Percentiles rank a stretch among this genome's conserved stretches.
phyloP scores from a whole-genome alignment of 495 filamentous ascomycete genomes.

The Friedmanniomyces simplex region DNA sequence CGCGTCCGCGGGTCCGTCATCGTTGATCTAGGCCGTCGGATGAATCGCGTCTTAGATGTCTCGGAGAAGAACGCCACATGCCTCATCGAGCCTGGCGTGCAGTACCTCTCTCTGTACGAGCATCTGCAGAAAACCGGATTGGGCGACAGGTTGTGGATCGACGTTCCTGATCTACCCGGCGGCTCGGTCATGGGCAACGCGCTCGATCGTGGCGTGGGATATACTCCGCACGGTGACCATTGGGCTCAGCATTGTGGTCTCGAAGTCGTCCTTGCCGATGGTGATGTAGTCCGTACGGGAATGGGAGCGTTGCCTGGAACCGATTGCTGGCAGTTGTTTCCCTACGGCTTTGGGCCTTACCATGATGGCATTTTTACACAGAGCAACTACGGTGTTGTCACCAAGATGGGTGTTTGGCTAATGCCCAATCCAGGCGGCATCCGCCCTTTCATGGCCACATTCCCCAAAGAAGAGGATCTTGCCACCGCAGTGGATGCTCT shows the following conservation, averaged over 20 bases:
- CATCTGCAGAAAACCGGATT: slow-evolving; percentile 35
- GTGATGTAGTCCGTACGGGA: slow-evolving; percentile 44
- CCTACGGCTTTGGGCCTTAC: neutral
- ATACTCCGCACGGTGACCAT: slow-evolving; percentile 32
- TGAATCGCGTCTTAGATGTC: slow-evolving; percentile 45
- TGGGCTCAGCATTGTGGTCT: slow-evolving; percentile 45
- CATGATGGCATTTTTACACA: neutral
- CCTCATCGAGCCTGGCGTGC: neutral
- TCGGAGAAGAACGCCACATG: neutral
- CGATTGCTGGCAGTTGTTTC: neutral
- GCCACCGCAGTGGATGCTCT: too few species aligned
- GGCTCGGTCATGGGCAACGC: slow-evolving; percentile 48
- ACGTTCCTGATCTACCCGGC: slow-evolving; percentile 45
- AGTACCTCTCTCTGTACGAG: slow-evolving; percentile 37
- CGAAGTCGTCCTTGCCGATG: slow-evolving; percentile 46
- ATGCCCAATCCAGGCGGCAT: neutral
- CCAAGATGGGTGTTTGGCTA: neutral
- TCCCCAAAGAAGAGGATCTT: too few species aligned
- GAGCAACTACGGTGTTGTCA: neutral
- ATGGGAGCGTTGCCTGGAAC: slow-evolving; percentile 15
- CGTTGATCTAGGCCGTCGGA: slow-evolving; percentile 42
- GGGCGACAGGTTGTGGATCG: slow-evolving; percentile 37
- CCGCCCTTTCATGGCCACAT: too few species aligned
- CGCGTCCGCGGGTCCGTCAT: slow-evolving; percentile 43
- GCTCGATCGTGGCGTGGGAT: slow-evolving; percentile 40